phyloP scores from a whole-genome alignment of 768 basidiomycete species.

The Russula griseocarnosa region DNA sequence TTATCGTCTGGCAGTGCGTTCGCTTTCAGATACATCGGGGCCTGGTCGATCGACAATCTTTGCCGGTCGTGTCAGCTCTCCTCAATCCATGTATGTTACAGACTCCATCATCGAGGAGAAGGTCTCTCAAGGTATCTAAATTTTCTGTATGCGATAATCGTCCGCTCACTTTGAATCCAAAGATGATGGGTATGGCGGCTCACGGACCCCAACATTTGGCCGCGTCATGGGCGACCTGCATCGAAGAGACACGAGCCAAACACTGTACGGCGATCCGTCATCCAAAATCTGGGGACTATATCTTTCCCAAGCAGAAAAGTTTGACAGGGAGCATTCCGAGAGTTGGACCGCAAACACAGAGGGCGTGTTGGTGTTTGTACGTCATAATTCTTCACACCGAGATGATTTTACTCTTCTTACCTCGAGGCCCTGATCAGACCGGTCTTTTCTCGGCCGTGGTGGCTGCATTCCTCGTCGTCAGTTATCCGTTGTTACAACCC shows the following conservation, averaged over 20 bases:
- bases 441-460: conserved; percentile 31
- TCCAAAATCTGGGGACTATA: conserved; percentile 25
- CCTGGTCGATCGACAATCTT: neutral
- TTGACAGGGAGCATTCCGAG: conserved; percentile 23
- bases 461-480: conserved; percentile 28
- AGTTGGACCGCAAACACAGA: conserved; percentile 27
- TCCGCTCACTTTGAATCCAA: neutral
- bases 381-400: neutral
- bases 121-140: neutral
- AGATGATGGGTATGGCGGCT: neutral
- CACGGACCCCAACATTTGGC: neutral
- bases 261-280: conserved; percentile 6
- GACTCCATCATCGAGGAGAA: conserved; percentile 13
- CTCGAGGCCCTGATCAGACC: conserved; percentile 17
- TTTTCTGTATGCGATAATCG: neutral
- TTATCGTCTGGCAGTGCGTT: neutral
- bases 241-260: conserved; percentile 6
- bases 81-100: neutral
- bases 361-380: conserved; percentile 24
- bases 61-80: neutral
- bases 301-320: conserved; percentile 17
- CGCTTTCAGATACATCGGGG: neutral
- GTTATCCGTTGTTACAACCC: conserved; percentile 26
- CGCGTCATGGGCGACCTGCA: neutral
- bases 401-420: neutral